Conservation (phyloP, 441 rosid species). For the California macrophylla region DNA sequence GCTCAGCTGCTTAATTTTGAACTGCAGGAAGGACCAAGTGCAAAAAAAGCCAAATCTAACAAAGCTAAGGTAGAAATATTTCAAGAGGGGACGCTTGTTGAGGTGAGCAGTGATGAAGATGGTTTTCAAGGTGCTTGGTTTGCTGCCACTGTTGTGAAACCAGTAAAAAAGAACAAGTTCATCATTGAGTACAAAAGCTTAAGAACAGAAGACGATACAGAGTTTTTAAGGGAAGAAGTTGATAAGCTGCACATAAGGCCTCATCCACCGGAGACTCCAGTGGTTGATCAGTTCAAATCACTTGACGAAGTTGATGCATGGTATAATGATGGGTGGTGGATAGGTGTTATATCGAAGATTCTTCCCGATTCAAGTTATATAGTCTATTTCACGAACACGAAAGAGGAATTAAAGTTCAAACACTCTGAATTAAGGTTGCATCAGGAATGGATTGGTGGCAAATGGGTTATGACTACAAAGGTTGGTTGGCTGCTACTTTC, state of each 20-base stretch:
- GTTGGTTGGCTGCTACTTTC: constrained; percentile 19
- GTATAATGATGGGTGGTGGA: constrained; percentile 88
- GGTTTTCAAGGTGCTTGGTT: constrained; percentile 91
- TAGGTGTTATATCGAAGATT: constrained; percentile 51
- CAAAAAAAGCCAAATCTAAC: constrained; percentile 15
- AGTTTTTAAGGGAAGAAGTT: constrained; percentile 54
- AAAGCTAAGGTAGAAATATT: constrained; percentile 22
- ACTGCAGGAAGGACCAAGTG: constrained; percentile 15
- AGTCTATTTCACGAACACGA: constrained; percentile 42
- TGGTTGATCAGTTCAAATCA: constrained; percentile 32
- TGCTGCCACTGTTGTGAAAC: constrained; percentile 43
- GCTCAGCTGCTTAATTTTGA: constrained; percentile 7
- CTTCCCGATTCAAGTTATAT: constrained; percentile 33
- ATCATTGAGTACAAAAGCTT: constrained; percentile 49
- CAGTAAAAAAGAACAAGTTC: constrained; percentile 35
- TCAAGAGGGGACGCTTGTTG: constrained; percentile 40
- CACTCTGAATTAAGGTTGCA: constrained; percentile 57
- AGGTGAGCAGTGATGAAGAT: constrained; percentile 73
- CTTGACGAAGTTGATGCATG: constrained; percentile 67
- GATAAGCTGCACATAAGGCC: constrained; percentile 51
- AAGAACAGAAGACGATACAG: constrained; percentile 65
- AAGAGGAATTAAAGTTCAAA: constrained; percentile 39
- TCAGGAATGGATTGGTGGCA: constrained; percentile 66
- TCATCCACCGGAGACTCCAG: constrained; percentile 34
- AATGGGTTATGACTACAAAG: constrained; percentile 46